Evolutionary conservation across 129 eudicot species (phyloP).

Genomic region (Helianthus tuberosus): DNA sequence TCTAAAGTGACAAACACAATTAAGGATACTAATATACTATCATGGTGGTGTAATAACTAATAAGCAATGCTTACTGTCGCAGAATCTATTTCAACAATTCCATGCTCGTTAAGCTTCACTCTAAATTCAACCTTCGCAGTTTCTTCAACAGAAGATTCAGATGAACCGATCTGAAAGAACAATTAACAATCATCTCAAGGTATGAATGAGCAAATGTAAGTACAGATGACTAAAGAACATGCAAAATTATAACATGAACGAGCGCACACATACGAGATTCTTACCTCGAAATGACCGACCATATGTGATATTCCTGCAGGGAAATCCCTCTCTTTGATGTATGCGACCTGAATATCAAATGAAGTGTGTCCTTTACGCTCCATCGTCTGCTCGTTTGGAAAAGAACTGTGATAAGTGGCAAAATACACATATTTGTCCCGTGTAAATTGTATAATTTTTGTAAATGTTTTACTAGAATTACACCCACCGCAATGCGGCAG

Average conservation of each 20-base stretch:
- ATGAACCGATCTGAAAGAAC: slow-evolving; percentile 56
- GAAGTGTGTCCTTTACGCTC: slow-evolving; percentile 35
- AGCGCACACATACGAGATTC: slow-evolving; percentile 3
- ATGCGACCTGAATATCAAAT: slow-evolving; percentile 52
- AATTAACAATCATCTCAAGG: background rate
- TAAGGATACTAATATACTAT: background rate
- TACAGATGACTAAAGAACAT: too few relatives aligned
- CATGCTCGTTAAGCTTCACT: slow-evolving; percentile 60
- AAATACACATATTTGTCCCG: too few relatives aligned
- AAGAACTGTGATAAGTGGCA: too few relatives aligned
- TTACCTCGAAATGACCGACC: slow-evolving; percentile 58
- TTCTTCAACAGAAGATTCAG: slow-evolving; percentile 38
- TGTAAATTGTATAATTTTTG: too few relatives aligned
- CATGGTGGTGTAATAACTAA: slow-evolving; percentile 1
- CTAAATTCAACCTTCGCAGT: slow-evolving; percentile 49
- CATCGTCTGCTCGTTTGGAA: slow-evolving; percentile 53
- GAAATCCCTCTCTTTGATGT: slow-evolving; percentile 42
- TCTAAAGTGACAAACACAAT: slow-evolving; percentile 39
- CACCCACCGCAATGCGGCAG: too few relatives aligned
- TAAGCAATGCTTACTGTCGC: slow-evolving; percentile 60
- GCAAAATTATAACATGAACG: background rate
- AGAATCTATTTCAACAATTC: slow-evolving; percentile 54
- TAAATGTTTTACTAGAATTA: too few relatives aligned
- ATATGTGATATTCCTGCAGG: slow-evolving; percentile 58
- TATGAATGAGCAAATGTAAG: background rate